A percentile compares a stretch with the other conserved stretches of the same genome.
phyloP scores from a whole-genome alignment of 2,329 filamentous ascomycete genomes.

The Colletotrichum sidae region DNA sequence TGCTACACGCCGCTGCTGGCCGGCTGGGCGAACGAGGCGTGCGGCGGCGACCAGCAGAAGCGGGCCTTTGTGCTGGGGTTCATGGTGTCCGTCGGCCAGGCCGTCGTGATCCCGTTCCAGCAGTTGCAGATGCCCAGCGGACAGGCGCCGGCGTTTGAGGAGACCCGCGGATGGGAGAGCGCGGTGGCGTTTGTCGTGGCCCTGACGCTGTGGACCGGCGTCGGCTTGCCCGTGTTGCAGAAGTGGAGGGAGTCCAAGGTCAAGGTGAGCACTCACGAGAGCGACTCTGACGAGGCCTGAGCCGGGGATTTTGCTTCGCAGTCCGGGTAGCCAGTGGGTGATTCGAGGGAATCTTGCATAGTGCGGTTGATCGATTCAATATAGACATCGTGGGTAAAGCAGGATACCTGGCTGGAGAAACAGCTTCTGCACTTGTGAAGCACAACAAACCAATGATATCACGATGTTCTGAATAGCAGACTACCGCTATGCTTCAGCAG shows the following conservation, averaged over 20 bases:
- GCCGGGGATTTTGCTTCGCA: too few relatives aligned
- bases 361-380: background rate
- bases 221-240: constrained; percentile 44
- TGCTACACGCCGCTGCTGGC: constrained; percentile 55
- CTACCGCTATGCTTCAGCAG: too few relatives aligned
- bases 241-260: constrained; percentile 36
- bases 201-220: constrained; percentile 49
- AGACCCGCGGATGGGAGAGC: constrained; percentile 51
- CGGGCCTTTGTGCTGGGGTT: constrained; percentile 54
- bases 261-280: constrained; percentile 26
- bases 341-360: too few relatives aligned
- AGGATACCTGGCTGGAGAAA: too few relatives aligned
- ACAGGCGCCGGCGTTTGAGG: constrained; percentile 48
- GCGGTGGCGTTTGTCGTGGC: constrained; percentile 47
- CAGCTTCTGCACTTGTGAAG: too few relatives aligned
- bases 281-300: constrained; percentile 26
- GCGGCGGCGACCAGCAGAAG: constrained; percentile 56
- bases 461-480: too few relatives aligned
- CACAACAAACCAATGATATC: too few relatives aligned
- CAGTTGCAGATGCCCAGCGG: constrained; percentile 51
- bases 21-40: constrained; percentile 54
- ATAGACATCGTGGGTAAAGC: background rate
- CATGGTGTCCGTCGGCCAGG: constrained; percentile 51
- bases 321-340: too few relatives aligned
- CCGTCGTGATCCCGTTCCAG: constrained; percentile 53